These are phyloP conservation scores for Alliaria petiolata DNA, from an alignment of 345 rosid species.

Conservation along the genomic window DNA sequence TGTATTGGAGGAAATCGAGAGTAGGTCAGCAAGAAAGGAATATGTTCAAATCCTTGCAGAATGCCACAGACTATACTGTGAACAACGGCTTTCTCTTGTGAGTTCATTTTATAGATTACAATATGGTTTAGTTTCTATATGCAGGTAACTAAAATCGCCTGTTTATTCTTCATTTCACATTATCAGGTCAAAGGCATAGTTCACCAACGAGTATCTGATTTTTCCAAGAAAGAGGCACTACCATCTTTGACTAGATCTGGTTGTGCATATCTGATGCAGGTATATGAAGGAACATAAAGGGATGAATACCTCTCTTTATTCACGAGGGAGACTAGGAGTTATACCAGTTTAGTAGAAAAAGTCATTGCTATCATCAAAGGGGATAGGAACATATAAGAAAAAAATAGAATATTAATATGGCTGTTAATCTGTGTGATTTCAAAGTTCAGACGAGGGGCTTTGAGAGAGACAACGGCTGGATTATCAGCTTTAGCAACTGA, in stretches of 20 bases:
- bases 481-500: constrained; percentile 7
- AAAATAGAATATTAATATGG: neutral
- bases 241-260: constrained; percentile 96
- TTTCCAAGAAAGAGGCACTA: constrained; percentile 84
- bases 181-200: constrained; percentile 81
- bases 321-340: constrained; percentile 9
- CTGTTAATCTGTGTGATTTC: neutral
- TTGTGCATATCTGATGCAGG: constrained; percentile 96
- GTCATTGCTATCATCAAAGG: neutral
- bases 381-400: neutral
- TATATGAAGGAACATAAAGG: constrained; percentile 24
- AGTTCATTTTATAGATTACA: constrained; percentile 28
- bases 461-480: neutral
- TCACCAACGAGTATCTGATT: constrained; percentile 81
- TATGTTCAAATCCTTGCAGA: constrained; percentile 77
- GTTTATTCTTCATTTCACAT: constrained; percentile 12
- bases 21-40: constrained; percentile 90
- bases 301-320: neutral
- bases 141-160: constrained; percentile 1
- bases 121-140: constrained; percentile 5
- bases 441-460: neutral
- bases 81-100: constrained; percentile 87
- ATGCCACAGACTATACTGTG: constrained; percentile 94
- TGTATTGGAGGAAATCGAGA: constrained; percentile 83
- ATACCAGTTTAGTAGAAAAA: constrained; percentile 8